Evolutionary conservation across 169 alveolate species (phyloP).

Genomic region (Cryptosporidium sp.): DNA sequence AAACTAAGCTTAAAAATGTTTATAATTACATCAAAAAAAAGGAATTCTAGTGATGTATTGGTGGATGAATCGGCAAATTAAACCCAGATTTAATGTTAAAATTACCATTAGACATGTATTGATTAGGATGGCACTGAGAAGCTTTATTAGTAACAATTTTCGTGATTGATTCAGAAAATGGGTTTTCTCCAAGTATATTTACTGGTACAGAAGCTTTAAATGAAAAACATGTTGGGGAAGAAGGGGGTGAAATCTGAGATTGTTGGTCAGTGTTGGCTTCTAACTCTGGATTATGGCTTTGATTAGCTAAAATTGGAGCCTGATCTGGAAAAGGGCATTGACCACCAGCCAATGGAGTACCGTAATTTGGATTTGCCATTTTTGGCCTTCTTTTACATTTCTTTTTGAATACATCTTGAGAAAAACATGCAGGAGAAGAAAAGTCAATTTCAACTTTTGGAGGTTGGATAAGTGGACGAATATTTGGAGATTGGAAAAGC

Average conservation of each 20-base stretch:
- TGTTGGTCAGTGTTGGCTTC: constrained; percentile 10
- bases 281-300: constrained; percentile 3
- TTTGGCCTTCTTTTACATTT: constrained; percentile 45
- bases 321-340: background rate
- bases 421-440: constrained; percentile 36
- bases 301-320: background rate
- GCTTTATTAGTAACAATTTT: constrained; percentile 58
- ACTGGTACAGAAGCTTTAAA: constrained; percentile 70
- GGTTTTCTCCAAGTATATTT: constrained; percentile 55
- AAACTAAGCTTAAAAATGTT: background rate
- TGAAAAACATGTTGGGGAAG: constrained; percentile 61
- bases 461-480: constrained; percentile 44
- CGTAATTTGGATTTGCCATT: background rate
- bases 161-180: constrained; percentile 63
- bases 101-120: background rate
- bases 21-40: background rate
- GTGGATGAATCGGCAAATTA: constrained; percentile 4
- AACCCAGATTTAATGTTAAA: constrained; percentile 19
- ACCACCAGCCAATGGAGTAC: background rate
- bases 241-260: constrained; percentile 43
- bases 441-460: constrained; percentile 68
- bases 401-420: constrained; percentile 49
- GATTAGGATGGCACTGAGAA: constrained; percentile 9
- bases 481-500: background rate
- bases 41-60: background rate